Percentiles rank a stretch among this genome's conserved stretches.
These are phyloP conservation scores for Tetrahymena malaccensis DNA, from an alignment of 73 alveolate species.

Conservation along the genomic window DNA sequence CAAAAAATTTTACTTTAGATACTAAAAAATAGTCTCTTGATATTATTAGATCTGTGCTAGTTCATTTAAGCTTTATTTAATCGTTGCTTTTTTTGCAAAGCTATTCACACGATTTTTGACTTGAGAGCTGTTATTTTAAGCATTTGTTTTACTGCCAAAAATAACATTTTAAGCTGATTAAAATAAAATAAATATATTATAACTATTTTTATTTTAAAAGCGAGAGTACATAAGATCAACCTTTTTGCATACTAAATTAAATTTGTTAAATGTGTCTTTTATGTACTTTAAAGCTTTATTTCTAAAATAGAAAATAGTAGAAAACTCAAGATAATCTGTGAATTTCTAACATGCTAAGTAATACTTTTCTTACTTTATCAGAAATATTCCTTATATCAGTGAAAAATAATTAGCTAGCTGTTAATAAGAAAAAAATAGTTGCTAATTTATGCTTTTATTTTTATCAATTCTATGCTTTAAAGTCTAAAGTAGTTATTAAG, in stretches of 20 bases:
- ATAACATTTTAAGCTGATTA: background rate
- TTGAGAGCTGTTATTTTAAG: background rate
- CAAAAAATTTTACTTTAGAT: background rate
- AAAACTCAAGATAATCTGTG: background rate
- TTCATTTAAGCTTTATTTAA: background rate
- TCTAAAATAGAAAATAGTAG: background rate
- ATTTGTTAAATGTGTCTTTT: background rate
- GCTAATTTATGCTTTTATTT: background rate
- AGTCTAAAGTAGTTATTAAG: background rate
- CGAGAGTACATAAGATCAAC: background rate
- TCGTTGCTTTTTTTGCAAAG: too few species aligned
- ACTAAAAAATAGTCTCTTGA: background rate
- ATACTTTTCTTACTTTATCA: background rate
- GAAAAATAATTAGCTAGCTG: background rate
- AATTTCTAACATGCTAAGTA: background rate
- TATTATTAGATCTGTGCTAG: background rate
- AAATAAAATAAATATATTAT: background rate
- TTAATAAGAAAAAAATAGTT: background rate
- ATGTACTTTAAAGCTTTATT: background rate
- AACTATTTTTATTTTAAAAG: background rate
- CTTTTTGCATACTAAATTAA: background rate
- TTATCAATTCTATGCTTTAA: background rate
- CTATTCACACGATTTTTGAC: background rate
- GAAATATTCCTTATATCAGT: background rate
- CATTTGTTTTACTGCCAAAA: background rate